These are phyloP conservation scores for Dactylorhiza incarnata DNA, from an alignment of 106 monocot genomes.

Conservation along the genomic window DNA sequence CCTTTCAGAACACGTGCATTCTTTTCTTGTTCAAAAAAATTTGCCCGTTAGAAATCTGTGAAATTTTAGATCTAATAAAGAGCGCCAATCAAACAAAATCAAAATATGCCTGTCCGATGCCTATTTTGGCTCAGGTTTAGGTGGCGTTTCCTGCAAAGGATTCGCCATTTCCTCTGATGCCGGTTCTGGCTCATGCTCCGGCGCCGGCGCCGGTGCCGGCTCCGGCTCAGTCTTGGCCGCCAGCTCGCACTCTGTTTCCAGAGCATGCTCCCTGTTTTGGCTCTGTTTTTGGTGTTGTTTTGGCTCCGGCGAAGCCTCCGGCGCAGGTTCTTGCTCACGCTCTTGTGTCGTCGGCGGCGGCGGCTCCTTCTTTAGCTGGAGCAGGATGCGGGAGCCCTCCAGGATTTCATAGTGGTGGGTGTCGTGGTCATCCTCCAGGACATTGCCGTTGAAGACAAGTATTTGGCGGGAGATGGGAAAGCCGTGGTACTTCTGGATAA, in stretches of 20 bases:
- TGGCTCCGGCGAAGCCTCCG: not conserved
- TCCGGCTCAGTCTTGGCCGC: not conserved
- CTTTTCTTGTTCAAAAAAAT: no score
- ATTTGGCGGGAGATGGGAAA: conserved; percentile 20
- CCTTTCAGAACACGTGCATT: no score
- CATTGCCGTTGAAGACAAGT: conserved; percentile 11
- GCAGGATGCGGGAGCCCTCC: conserved; percentile 14
- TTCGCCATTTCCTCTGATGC: no score
- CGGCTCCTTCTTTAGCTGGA: not conserved
- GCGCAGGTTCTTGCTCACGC: not conserved
- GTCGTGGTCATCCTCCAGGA: conserved; percentile 12
- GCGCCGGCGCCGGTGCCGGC: no score
- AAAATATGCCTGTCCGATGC: no score
- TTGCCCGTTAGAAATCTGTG: no score
- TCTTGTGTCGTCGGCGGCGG: not conserved
- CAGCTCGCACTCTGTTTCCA: conserved; percentile 11
- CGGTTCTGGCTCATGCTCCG: no score
- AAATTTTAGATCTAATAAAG: no score
- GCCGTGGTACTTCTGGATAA: conserved; percentile 5
- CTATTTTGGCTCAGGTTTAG: no score
- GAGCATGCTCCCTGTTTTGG: not conserved
- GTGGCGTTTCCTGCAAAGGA: no score
- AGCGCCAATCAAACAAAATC: no score
- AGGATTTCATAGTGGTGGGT: conserved; percentile 13
- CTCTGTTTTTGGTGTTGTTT: not conserved